Conservation (phyloP, 2,329 filamentous ascomycete species). For the Orbilia oligospora region DNA sequence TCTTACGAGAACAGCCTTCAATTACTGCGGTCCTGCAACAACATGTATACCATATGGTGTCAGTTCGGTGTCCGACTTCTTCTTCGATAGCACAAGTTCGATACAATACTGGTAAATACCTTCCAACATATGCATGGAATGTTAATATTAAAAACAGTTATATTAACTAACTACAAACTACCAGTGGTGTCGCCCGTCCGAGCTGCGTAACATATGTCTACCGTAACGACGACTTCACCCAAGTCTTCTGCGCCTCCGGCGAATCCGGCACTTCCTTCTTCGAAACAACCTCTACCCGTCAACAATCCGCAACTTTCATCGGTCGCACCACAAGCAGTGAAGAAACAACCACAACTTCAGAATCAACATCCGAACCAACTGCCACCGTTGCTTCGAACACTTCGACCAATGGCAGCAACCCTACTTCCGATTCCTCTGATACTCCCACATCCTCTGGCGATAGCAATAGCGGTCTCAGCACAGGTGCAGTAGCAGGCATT, state of each 20-base stretch:
- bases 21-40: conserved; percentile 52
- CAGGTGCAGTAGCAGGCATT: conserved; percentile 53
- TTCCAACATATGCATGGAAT: too few species aligned
- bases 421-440: background rate
- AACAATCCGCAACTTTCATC: conserved; percentile 43
- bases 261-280: conserved; percentile 41
- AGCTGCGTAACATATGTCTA: conserved; percentile 50
- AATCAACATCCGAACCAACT: conserved; percentile 6
- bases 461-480: conserved; percentile 25
- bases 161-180: too few species aligned
- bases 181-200: conserved; percentile 37
- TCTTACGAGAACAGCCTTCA: conserved; percentile 45
- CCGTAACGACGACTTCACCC: conserved; percentile 47
- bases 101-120: conserved; percentile 58
- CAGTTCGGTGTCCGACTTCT: conserved; percentile 49
- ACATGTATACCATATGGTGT: conserved; percentile 48
- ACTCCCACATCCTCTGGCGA: conserved; percentile 13
- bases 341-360: background rate
- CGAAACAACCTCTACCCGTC: conserved; percentile 45
- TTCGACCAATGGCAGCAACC: background rate
- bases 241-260: conserved; percentile 47
- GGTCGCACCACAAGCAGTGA: background rate
- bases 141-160: too few species aligned
- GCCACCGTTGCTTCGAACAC: conserved; percentile 17
- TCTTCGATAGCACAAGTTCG: conserved; percentile 54